Evolutionary conservation across 1,139 yeast genomes (phyloP), one percentile per base, ranked within the genome.

Genomic region (Pichia sp.): DNA sequence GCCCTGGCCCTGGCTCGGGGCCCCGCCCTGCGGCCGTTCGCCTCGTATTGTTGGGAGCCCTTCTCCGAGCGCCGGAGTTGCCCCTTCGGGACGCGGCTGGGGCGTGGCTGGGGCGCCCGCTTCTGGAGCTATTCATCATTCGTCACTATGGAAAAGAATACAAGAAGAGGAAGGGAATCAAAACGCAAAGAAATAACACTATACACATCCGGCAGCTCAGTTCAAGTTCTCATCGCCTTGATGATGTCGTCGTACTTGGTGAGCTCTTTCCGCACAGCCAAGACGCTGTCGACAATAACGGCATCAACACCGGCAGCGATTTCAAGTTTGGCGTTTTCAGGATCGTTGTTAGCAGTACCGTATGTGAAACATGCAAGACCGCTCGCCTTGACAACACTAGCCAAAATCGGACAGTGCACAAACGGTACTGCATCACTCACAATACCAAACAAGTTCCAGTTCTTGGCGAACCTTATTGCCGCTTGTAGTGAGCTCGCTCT

Each of bases 291-390:
- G 5, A 86, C 97, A 64, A 91, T 91, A 18, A 91, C 97, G 0
- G 98, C 98, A 67, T 91, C 97, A 8, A 91, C 96, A 12, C 97
- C 97, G 10, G 94, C 91, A 51, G 77, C 78, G 81, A 91, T 83
- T 61, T 91, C 96, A 46, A 84, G 68, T 52, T 79, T 79, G 28
- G 95, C 91, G 51, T 81, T 78, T 44, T 77, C 86, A 0, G 97
- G 96, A 36, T 79, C 79, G 55, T 91, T 91, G 60, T 91, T 91
- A 56, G 74, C 73, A 1, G 74, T 72, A 28, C 98, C 98, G 55
- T 91, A 91, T 0, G 96, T 85, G 42, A 91, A 94, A 62, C 96
- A 89, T 12, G 89, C 96, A 50, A 91, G 71, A 0, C 97, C 97
- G 38, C 84, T 77, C 17, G 88, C 80, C 59, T 91, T 91, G 26